These are phyloP conservation scores for Xylaria sp. DNA, from an alignment of 2,329 filamentous ascomycete species.

Conservation along the genomic window DNA sequence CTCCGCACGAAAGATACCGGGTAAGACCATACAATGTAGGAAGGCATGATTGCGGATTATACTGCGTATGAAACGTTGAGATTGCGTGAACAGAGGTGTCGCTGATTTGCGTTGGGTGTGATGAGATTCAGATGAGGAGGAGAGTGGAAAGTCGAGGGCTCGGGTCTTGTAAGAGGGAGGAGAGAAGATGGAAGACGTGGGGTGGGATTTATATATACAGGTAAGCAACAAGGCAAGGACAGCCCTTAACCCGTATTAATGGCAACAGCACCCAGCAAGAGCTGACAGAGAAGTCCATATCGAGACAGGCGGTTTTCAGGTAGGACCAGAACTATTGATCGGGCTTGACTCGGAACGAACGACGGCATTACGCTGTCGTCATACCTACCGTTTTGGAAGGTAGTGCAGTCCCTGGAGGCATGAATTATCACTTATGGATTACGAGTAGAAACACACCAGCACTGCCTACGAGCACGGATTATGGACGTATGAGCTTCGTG, in stretches of 20 bases:
- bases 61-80: constrained; percentile 13
- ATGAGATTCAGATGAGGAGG: background rate
- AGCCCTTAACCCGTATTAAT: no score
- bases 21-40: constrained; percentile 46
- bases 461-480: background rate
- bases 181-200: background rate
- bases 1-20: background rate
- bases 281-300: background rate
- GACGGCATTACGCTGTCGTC: background rate
- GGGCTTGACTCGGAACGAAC: background rate
- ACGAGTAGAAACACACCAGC: background rate
- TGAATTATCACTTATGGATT: background rate
- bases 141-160: background rate
- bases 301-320: background rate
- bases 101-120: background rate
- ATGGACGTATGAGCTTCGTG: background rate
- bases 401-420: background rate
- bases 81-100: no score
- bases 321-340: background rate
- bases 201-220: background rate
- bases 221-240: background rate
- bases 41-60: constrained; percentile 42
- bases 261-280: background rate
- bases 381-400: background rate
- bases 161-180: background rate